Evolutionary conservation across 2,329 filamentous ascomycete genomes (phyloP), one percentile per base, ranked within the genome.

Genomic region (Graphilbum sp.): DNA sequence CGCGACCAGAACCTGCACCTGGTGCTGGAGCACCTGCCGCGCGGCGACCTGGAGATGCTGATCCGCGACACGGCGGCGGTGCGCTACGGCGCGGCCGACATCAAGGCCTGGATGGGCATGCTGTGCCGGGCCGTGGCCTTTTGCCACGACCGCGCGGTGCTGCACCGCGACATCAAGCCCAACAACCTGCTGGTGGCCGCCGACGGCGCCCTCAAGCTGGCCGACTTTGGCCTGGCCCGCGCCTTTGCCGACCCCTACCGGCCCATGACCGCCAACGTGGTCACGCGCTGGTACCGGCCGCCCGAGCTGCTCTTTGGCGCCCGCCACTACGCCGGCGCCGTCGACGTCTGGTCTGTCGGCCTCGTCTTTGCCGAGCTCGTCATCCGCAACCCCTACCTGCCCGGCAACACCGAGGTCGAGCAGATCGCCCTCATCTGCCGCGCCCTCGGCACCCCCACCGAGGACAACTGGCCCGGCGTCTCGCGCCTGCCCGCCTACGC

Each of bases 21-120:
- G 9, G 90, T 98, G 19, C 75, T 98, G 49, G 90, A 98, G 59
- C 93, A 81, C 57, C 69, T 96, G 4, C 87, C 88, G 0, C 73
- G 84, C n/a, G 88, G 90, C 46, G 90, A 98, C 59, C 70, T 98
- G 21, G 85, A 96, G 59, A 85, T 87, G 69, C 72, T 98, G 42
- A 93, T 94, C 56, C 83, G 84, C 55, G 87, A 96, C 58, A 75
- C 72, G 23, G 71, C 78, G 34, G 64, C 65, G 38, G 78, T 95
- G 34, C 74, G 76, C 39, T 96, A 96, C 57, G 82, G 82, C 44
- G 73, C 75, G 11, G 81, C 83, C 16, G 90, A 98, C 57, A 86
- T 96, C 57, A 98, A 98, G 58, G 81, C 86, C 15, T 98, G 90
- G 90, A 93, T 95, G 79, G 83, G 82, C 45, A 96, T 96, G 90